phyloP scores from a whole-genome alignment of 2,329 filamentous ascomycete species.

The Claviceps spartinae region DNA sequence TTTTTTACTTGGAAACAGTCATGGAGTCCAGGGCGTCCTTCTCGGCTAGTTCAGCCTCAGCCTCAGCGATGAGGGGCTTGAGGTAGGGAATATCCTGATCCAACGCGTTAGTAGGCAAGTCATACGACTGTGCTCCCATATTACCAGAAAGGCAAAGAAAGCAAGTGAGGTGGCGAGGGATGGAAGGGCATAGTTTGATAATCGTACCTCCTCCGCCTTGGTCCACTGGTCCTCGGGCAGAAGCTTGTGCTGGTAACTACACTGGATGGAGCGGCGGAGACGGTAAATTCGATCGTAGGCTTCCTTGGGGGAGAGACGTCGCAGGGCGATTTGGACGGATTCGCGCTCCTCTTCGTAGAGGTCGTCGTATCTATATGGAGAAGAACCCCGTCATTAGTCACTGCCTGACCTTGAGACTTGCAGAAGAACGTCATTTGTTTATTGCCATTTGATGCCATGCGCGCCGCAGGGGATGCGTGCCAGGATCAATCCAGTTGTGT shows the following conservation, averaged over 20 bases:
- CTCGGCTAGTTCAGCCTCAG: conserved; percentile 37
- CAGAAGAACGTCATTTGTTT: background rate
- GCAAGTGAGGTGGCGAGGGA: background rate
- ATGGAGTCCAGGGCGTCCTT: conserved; percentile 38
- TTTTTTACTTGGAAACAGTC: conserved; percentile 36
- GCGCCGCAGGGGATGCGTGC: background rate
- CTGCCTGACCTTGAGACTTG: background rate
- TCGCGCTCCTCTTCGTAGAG: conserved; percentile 89
- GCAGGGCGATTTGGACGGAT: conserved; percentile 71
- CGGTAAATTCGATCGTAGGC: conserved; percentile 96
- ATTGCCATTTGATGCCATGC: background rate
- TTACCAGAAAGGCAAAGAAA: background rate
- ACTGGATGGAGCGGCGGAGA: conserved; percentile 85
- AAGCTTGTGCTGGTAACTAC: conserved; percentile 49
- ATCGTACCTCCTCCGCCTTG: conserved; percentile 37
- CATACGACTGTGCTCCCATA: no score
- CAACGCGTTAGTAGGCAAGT: background rate
- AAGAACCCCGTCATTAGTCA: conserved; percentile 12
- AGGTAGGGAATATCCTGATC: conserved; percentile 41
- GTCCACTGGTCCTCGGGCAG: conserved; percentile 50
- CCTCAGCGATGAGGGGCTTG: conserved; percentile 35
- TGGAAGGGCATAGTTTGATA: background rate
- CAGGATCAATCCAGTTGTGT: no score
- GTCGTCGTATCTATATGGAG: conserved; percentile 72
- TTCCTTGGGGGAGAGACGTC: conserved; percentile 80